Evolutionary conservation across 1,139 yeast genomes (phyloP).

Genomic region (Yamadazyma blattariae): DNA sequence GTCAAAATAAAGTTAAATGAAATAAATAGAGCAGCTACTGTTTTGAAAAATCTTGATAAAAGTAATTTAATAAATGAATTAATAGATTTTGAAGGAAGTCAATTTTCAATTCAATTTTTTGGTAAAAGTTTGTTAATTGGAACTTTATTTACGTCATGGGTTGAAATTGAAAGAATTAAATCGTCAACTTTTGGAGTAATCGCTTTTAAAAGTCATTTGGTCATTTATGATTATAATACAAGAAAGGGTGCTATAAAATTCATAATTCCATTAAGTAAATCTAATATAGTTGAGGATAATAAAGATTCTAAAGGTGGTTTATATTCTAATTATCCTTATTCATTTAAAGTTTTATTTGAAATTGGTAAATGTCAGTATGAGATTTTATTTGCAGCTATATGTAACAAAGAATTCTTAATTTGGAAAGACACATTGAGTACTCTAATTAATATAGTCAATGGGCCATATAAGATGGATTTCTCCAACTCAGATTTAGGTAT

Average conservation of each 20-base stretch:
- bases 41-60: slow-evolving; percentile 9
- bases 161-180: slow-evolving; percentile 18
- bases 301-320: slow-evolving; percentile 37
- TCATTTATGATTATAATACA: slow-evolving; percentile 20
- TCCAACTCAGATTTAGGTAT: slow-evolving; percentile 11
- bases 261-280: slow-evolving; percentile 46
- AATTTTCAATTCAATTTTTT: slow-evolving; percentile 24
- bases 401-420: slow-evolving; percentile 27
- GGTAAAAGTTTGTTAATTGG: slow-evolving; percentile 43
- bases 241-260: slow-evolving; percentile 32
- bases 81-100: slow-evolving; percentile 5
- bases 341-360: slow-evolving; percentile 49
- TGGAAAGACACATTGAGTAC: slow-evolving; percentile 42
- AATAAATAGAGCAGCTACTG: slow-evolving; percentile 21
- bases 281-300: slow-evolving; percentile 20
- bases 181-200: slow-evolving; percentile 34
- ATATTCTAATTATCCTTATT: slow-evolving; percentile 24
- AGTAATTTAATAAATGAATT: slow-evolving; percentile 4
- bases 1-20: slow-evolving; percentile 21
- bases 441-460: slow-evolving; percentile 38
- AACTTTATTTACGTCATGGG: slow-evolving; percentile 38
- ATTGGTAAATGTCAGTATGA: slow-evolving; percentile 40
- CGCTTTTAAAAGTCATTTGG: slow-evolving; percentile 50
- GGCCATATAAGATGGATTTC: slow-evolving; percentile 36
- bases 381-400: slow-evolving; percentile 35